Evolutionary conservation across 441 rosid genomes (phyloP).

Genomic region (Metrosideros polymorpha): DNA sequence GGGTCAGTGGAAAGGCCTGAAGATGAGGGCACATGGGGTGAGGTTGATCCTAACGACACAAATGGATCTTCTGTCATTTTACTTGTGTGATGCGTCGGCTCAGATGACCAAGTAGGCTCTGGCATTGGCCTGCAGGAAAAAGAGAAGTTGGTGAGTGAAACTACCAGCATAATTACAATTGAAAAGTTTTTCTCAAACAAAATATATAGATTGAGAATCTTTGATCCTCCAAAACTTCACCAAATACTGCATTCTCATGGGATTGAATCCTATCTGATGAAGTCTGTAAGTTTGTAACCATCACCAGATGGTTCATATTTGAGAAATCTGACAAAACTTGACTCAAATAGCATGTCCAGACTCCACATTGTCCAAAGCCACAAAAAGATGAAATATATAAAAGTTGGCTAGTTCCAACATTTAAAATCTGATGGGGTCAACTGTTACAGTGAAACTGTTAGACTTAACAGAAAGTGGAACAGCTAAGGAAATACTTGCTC

Average conservation of each 20-base stretch:
- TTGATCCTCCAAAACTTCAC: not conserved
- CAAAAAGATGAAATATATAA: not conserved
- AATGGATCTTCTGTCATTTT: constrained; percentile 59
- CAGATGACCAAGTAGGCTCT: constrained; percentile 37
- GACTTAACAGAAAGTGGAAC: not conserved
- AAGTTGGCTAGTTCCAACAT: not conserved
- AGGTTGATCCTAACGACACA: constrained; percentile 48
- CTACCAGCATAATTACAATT: not conserved
- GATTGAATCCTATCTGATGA: not conserved
- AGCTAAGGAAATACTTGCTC: not conserved
- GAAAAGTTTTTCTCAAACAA: not conserved
- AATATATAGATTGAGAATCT: not conserved
- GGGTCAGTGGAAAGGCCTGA: constrained; percentile 42
- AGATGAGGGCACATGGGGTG: constrained; percentile 33
- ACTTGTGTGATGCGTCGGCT: constrained; percentile 28
- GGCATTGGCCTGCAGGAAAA: constrained; percentile 44
- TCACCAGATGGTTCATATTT: not conserved
- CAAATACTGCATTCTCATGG: not conserved
- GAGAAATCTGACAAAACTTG: not conserved
- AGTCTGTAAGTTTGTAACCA: not conserved
- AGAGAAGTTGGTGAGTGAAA: not conserved
- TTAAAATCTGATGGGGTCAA: not conserved
- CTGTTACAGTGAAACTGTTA: not conserved
- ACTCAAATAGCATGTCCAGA: not conserved
- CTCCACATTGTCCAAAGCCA: not conserved